Evolutionary conservation across 2,329 filamentous ascomycete species (phyloP).

Genomic region (Scytalidium sp.): DNA sequence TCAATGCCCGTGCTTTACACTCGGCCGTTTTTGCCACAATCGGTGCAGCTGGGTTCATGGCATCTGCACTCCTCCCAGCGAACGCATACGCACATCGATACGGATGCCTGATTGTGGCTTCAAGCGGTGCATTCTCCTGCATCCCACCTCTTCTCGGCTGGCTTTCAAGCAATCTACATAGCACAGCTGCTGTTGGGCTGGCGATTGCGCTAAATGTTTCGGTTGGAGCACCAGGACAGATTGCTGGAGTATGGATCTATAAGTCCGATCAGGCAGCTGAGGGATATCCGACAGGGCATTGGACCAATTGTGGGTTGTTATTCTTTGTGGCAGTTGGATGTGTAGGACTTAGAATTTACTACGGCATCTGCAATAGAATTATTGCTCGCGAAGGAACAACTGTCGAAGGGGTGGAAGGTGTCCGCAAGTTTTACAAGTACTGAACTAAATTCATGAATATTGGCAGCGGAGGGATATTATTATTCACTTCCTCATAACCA

Average conservation of each 20-base stretch:
- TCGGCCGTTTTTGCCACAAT: slow-evolving; percentile 46
- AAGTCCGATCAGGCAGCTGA: slow-evolving; percentile 55
- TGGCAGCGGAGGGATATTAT: no score
- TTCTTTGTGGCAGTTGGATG: slow-evolving; percentile 56
- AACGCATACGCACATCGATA: slow-evolving; percentile 60
- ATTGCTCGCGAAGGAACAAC: slow-evolving; percentile 5
- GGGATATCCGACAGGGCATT: slow-evolving; percentile 70
- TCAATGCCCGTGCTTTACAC: slow-evolving; percentile 54
- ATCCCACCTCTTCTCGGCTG: slow-evolving; percentile 57
- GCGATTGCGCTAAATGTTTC: slow-evolving; percentile 70
- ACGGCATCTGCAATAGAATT: slow-evolving; percentile 43
- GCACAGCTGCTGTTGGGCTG: slow-evolving; percentile 62
- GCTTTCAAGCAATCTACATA: slow-evolving; percentile 52
- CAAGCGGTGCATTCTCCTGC: slow-evolving; percentile 64
- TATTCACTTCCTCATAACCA: no score
- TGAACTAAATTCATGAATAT: no score
- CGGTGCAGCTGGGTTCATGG: slow-evolving; percentile 56
- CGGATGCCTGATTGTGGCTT: slow-evolving; percentile 65
- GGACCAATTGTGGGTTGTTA: slow-evolving; percentile 60
- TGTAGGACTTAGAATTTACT: slow-evolving; percentile 52
- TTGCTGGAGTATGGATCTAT: slow-evolving; percentile 73
- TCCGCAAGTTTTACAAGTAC: background rate
- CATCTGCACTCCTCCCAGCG: slow-evolving; percentile 60
- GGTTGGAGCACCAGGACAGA: slow-evolving; percentile 66
- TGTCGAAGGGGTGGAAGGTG: background rate